Evolutionary conservation across 176 grass and related monocot species (phyloP).

Genomic region (Poa pratensis): DNA sequence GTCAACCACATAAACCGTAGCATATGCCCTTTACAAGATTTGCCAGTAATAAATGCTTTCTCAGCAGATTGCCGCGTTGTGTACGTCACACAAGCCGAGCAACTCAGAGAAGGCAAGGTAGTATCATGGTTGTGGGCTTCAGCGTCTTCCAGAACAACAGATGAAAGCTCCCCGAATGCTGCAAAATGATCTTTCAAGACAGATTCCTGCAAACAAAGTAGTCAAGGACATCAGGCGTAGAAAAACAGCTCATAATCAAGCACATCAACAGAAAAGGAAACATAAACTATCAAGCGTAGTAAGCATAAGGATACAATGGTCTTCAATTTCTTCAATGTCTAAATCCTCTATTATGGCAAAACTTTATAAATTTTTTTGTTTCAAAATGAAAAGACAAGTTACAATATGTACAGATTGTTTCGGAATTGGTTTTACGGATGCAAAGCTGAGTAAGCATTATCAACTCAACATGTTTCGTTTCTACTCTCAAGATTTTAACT

Average conservation of each 20-base stretch:
- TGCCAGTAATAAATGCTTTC: conserved; percentile 84
- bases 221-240: conserved; percentile 29
- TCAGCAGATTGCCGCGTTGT: conserved; percentile 71
- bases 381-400: conserved; percentile 20
- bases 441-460: conserved; percentile 11
- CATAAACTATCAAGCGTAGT: conserved; percentile 20
- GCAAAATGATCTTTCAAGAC: conserved; percentile 85
- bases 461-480: neutral
- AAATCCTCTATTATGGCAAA: conserved; percentile 13
- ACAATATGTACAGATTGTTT: neutral
- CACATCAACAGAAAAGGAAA: conserved; percentile 39
- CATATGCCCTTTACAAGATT: conserved; percentile 75
- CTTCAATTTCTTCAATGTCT: conserved; percentile 20
- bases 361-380: neutral
- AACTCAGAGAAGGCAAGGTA: conserved; percentile 58
- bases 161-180: conserved; percentile 84
- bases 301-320: neutral
- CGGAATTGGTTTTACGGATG: neutral
- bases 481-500: conserved; percentile 3
- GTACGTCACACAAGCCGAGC: conserved; percentile 75
- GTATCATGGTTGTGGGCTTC: conserved; percentile 64
- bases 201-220: conserved; percentile 70
- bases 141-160: conserved; percentile 71
- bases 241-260: conserved; percentile 39
- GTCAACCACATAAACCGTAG: conserved; percentile 85